phyloP scores from a whole-genome alignment of 2,329 filamentous ascomycete genomes.

The Didymosphaeria variabile region DNA sequence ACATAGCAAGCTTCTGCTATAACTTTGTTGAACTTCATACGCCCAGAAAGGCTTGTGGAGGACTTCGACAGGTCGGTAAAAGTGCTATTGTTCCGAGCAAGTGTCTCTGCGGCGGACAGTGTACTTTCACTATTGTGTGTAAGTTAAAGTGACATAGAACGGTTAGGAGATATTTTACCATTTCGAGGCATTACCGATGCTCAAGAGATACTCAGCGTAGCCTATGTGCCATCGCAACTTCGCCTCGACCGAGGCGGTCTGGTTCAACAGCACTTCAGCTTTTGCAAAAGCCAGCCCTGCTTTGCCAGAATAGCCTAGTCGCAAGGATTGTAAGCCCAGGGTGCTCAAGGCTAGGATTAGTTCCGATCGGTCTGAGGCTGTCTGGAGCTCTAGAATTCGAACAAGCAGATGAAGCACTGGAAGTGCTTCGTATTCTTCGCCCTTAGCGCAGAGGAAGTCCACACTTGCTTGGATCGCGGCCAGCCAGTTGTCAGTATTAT shows the following conservation, averaged over 20 bases:
- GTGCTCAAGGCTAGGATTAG: conserved; percentile 55
- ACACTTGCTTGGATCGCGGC: conserved; percentile 62
- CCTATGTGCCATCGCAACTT: conserved; percentile 71
- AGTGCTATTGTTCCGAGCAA: conserved; percentile 38
- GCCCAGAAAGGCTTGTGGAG: conserved; percentile 43
- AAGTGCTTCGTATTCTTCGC: conserved; percentile 60
- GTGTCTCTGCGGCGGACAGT: conserved; percentile 38
- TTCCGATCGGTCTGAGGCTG: conserved; percentile 46
- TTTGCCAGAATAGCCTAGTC: conserved; percentile 68
- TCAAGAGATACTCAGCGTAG: conserved; percentile 77
- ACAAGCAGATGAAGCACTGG: conserved; percentile 60
- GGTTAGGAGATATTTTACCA: conserved; percentile 51
- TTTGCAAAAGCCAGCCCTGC: conserved; percentile 66
- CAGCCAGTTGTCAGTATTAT: conserved; percentile 60
- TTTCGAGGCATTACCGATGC: conserved; percentile 71
- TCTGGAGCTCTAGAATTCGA: conserved; percentile 58
- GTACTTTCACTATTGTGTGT: conserved; percentile 35
- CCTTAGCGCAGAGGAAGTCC: conserved; percentile 67
- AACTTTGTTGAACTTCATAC: conserved; percentile 58
- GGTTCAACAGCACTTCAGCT: conserved; percentile 61
- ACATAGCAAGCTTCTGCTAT: conserved; percentile 70
- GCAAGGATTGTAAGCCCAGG: conserved; percentile 65
- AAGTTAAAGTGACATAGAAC: conserved; percentile 16
- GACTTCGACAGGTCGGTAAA: conserved; percentile 43
- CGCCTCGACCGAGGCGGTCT: conserved; percentile 55